These are phyloP conservation scores for Tilletia indica DNA, from an alignment of 1,284 basidiomycete genomes.

Conservation along the genomic window DNA sequence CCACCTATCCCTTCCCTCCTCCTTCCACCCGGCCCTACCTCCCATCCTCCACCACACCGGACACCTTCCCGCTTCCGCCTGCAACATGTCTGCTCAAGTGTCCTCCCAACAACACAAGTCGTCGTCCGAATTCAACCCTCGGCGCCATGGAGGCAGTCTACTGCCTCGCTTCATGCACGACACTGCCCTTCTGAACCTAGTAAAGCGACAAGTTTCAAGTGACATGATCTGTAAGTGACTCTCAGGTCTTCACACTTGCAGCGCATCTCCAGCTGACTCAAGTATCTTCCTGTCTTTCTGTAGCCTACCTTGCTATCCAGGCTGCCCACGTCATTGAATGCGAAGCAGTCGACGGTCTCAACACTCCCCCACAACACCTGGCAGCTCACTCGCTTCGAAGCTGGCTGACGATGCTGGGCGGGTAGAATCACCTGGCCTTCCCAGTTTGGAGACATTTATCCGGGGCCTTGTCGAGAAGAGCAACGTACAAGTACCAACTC, in stretches of 20 bases:
- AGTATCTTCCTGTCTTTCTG: not conserved
- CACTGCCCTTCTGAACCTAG: conserved; percentile 52
- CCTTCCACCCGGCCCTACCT: conserved; percentile 16
- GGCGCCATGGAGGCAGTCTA: conserved; percentile 52
- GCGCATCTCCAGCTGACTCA: not conserved
- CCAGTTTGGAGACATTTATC: conserved; percentile 83
- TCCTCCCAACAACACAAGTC: conserved; percentile 17
- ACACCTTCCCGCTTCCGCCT: not conserved
- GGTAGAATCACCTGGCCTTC: conserved; percentile 62
- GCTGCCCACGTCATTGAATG: conserved; percentile 55
- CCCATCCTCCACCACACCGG: conserved; percentile 15
- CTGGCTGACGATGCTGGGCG: conserved; percentile 48
- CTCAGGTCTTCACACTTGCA: not conserved
- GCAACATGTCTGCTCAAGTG: conserved; percentile 30
- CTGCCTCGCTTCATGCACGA: conserved; percentile 53
- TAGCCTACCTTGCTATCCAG: conserved; percentile 52
- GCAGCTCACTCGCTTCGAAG: conserved; percentile 41
- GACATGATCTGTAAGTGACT: conserved; percentile 48
- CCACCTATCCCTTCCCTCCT: conserved; percentile 16
- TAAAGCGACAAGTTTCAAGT: conserved; percentile 51
- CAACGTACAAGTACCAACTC: conserved; percentile 86
- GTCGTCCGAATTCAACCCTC: conserved; percentile 37
- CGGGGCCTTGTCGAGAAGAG: conserved; percentile 76
- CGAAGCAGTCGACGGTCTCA: conserved; percentile 37
- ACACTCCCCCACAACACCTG: conserved; percentile 47